Evolutionary conservation across 2,329 filamentous ascomycete genomes (phyloP).

Genomic region (Chaetomium sp.): DNA sequence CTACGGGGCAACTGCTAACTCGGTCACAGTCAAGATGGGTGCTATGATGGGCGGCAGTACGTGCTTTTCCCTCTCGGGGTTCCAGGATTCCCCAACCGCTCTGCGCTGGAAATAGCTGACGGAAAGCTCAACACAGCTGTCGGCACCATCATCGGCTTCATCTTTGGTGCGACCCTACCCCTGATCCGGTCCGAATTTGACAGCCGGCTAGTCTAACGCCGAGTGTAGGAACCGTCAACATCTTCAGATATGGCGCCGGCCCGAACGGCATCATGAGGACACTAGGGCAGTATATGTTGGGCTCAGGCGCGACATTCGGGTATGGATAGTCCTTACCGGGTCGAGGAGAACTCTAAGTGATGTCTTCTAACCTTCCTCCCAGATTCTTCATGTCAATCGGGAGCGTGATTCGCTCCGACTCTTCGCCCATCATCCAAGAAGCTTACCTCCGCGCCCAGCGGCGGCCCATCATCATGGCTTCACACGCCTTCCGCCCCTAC

Average conservation of each 20-base stretch:
- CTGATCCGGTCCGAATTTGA: neutral
- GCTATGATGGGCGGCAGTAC: slow-evolving; percentile 97
- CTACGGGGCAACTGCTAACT: slow-evolving; percentile 35
- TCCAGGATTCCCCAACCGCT: neutral
- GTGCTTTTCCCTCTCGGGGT: slow-evolving; percentile 43
- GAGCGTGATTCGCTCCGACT: slow-evolving; percentile 91
- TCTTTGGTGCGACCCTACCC: slow-evolving; percentile 69
- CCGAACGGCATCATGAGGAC: slow-evolving; percentile 93
- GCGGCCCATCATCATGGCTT: slow-evolving; percentile 68
- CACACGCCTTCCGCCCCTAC: slow-evolving; percentile 45
- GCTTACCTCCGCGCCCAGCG: slow-evolving; percentile 75
- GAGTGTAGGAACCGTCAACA: slow-evolving; percentile 79
- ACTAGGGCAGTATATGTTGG: slow-evolving; percentile 94
- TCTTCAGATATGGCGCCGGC: slow-evolving; percentile 92
- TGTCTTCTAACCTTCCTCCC: slow-evolving; percentile 25
- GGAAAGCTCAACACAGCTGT: slow-evolving; percentile 64
- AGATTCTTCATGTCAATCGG: slow-evolving; percentile 99
- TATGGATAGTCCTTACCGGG: slow-evolving; percentile 47
- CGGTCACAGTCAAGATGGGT: slow-evolving; percentile 84
- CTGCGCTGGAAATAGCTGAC: slow-evolving; percentile 38
- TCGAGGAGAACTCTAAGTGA: neutral
- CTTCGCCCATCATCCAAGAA: slow-evolving; percentile 72
- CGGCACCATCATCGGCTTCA: slow-evolving; percentile 94
- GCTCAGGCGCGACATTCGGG: slow-evolving; percentile 95
- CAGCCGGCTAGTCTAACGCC: slow-evolving; percentile 34